Evolutionary conservation across 768 basidiomycete genomes (phyloP).

Genomic region (Boletus rufocinnamomeus): DNA sequence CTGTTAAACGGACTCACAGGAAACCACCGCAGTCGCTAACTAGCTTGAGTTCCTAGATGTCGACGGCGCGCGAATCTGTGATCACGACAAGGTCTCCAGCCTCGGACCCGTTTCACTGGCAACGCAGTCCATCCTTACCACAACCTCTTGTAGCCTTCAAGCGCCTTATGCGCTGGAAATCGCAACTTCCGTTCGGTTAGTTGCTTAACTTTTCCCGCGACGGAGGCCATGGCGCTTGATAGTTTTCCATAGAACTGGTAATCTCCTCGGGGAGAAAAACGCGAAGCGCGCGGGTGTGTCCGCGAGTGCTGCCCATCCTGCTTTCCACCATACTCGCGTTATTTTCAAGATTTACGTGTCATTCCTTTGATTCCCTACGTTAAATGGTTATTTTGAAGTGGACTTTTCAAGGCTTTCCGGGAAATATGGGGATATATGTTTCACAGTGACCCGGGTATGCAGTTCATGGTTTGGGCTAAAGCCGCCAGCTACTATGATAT

Average conservation of each 20-base stretch:
- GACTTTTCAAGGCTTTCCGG: background rate
- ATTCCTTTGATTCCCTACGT: background rate
- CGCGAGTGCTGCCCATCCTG: background rate
- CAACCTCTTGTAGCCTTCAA: background rate
- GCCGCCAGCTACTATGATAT: too few species aligned
- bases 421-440: background rate
- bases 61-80: background rate
- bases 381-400: background rate
- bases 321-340: background rate
- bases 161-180: background rate
- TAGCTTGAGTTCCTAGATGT: background rate
- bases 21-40: background rate
- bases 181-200: background rate
- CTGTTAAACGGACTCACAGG: background rate
- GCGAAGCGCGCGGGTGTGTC: background rate
- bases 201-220: background rate
- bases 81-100: background rate
- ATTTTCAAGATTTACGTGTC: background rate
- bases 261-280: slow-evolving; percentile 9
- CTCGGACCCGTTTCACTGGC: background rate
- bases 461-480: background rate
- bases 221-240: background rate
- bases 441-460: background rate
- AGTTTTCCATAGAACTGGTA: background rate
- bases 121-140: background rate